Percentiles rank a stretch among this genome's conserved stretches.
Evolutionary conservation across 176 grass and related monocot species (phyloP).

Genomic region (Aechmea fasciata): DNA sequence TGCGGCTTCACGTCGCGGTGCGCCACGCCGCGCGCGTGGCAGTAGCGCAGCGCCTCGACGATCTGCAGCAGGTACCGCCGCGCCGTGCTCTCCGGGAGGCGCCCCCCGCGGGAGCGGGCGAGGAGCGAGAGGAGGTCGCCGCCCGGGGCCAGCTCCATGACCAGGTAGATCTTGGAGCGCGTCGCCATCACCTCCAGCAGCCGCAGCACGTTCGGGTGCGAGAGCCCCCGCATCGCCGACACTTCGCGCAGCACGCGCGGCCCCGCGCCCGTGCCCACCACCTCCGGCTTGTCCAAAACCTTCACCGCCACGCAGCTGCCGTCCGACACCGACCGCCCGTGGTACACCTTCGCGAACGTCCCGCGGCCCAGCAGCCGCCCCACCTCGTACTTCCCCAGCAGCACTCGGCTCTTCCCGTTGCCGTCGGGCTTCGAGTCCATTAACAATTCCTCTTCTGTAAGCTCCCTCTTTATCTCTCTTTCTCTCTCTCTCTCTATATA

Average conservation of each 20-base stretch:
- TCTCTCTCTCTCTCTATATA: background rate
- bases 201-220: constrained; percentile 62
- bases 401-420: constrained; percentile 10
- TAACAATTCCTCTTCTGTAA: background rate
- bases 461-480: background rate
- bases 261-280: constrained; percentile 29
- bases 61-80: constrained; percentile 62
- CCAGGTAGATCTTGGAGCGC: constrained; percentile 48
- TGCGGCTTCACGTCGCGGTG: constrained; percentile 81
- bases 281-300: constrained; percentile 61
- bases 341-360: constrained; percentile 88
- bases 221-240: constrained; percentile 58
- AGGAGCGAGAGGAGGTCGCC: constrained; percentile 46
- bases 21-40: constrained; percentile 57
- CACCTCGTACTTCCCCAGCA: constrained; percentile 74
- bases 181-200: constrained; percentile 76
- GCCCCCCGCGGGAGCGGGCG: constrained; percentile 30
- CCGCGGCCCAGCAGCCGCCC: constrained; percentile 56
- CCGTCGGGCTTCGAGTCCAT: background rate
- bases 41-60: constrained; percentile 43
- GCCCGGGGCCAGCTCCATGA: constrained; percentile 63
- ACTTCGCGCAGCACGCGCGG: constrained; percentile 50
- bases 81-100: constrained; percentile 32
- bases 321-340: constrained; percentile 36
- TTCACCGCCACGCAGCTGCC: constrained; percentile 56